phyloP scores from a whole-genome alignment of 192 early-diverging fungal species.

The Linnemannia schmuckeri region DNA sequence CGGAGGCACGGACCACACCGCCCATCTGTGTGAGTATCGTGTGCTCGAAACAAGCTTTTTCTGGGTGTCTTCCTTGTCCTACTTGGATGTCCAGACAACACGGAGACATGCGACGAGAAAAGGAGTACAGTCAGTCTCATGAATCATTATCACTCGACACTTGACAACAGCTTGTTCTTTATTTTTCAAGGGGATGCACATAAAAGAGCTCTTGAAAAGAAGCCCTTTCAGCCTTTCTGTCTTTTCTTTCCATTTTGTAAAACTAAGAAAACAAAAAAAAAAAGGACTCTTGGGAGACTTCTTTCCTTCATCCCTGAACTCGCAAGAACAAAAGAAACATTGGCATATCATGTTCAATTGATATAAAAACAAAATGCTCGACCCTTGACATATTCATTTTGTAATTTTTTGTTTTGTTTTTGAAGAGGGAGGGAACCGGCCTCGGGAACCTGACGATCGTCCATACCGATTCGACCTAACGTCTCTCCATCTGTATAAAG shows the following conservation, averaged over 20 bases:
- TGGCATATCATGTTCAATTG: too few relatives aligned
- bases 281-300: background rate
- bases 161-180: background rate
- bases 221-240: background rate
- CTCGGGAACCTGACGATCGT: background rate
- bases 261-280: background rate
- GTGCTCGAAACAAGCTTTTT: conserved; percentile 1
- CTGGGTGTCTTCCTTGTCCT: background rate
- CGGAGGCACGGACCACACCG: conserved; percentile 1
- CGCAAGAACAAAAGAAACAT: too few relatives aligned
- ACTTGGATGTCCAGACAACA: too few relatives aligned
- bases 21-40: background rate
- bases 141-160: too few relatives aligned
- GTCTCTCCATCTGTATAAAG: background rate
- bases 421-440: background rate
- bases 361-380: too few relatives aligned
- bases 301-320: background rate
- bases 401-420: background rate
- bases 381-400: background rate
- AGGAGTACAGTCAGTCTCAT: too few relatives aligned
- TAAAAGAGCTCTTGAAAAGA: background rate
- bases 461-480: background rate
- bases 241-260: background rate
- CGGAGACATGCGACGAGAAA: too few relatives aligned
- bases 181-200: background rate